Conservation (phyloP, 441 rosid species). For the Pelargonium citronellum region DNA sequence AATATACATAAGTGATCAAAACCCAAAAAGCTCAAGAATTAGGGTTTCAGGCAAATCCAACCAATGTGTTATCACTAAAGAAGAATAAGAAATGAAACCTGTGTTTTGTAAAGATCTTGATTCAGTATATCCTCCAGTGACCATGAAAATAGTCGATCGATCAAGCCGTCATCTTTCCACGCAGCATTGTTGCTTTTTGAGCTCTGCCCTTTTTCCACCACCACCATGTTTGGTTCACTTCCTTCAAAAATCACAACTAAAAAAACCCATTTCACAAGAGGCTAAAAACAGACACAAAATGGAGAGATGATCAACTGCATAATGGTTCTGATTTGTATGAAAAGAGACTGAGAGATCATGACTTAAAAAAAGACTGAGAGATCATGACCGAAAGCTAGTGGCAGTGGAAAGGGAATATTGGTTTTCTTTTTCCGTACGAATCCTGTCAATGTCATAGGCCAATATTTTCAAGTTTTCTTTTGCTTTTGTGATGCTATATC, state of each 20-base stretch:
- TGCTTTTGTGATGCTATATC: too few species aligned
- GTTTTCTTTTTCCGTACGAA: background rate
- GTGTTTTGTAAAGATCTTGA: constrained; percentile 21
- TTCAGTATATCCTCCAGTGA: constrained; percentile 25
- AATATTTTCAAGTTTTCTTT: background rate
- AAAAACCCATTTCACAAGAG: background rate
- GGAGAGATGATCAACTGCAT: background rate
- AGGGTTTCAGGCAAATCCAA: constrained; percentile 5
- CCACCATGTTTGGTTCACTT: background rate
- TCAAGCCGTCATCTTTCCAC: constrained; percentile 10
- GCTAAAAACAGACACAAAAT: background rate
- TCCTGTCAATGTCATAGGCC: background rate
- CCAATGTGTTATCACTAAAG: background rate
- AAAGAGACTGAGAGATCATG: background rate
- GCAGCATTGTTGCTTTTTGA: background rate
- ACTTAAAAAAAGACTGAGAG: background rate
- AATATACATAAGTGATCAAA: background rate
- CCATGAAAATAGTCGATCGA: constrained; percentile 28
- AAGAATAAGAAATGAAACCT: constrained; percentile 19
- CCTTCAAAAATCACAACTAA: too few species aligned
- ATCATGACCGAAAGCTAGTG: background rate
- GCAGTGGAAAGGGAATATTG: background rate
- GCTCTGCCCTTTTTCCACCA: background rate
- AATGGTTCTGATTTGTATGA: background rate
- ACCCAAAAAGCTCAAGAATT: background rate